A percentile compares a stretch with the other conserved stretches of the same genome.
Conservation (phyloP, 768 basidiomycete species). For the Agaricus sinodeliciosus region DNA sequence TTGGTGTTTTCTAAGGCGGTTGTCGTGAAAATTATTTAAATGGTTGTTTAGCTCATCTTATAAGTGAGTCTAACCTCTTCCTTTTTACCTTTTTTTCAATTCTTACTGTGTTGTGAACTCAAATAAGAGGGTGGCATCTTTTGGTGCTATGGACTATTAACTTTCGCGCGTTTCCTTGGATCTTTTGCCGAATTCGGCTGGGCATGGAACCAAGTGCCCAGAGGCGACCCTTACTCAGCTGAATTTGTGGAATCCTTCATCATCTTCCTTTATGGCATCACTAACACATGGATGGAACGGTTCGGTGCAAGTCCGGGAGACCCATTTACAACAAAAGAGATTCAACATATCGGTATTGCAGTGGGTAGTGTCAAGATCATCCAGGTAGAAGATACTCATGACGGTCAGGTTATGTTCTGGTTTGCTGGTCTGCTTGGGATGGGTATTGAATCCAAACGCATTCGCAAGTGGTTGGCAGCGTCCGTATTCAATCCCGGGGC, state of each 20-base stretch:
- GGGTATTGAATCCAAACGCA: conserved; percentile 73
- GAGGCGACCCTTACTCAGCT: conserved; percentile 45
- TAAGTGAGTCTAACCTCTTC: conserved; percentile 51
- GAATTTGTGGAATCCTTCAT: conserved; percentile 75
- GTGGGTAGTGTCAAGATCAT: conserved; percentile 29
- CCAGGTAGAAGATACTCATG: not conserved
- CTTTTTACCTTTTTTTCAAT: not conserved
- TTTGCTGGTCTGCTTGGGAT: conserved; percentile 90
- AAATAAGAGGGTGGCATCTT: conserved; percentile 84
- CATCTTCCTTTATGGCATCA: conserved; percentile 84
- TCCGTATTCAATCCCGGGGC: conserved; percentile 33
- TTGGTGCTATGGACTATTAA: conserved; percentile 82
- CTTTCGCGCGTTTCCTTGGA: conserved; percentile 93
- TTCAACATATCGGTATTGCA: conserved; percentile 93
- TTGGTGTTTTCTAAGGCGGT: conserved; percentile 38
- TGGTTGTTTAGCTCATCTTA: conserved; percentile 83
- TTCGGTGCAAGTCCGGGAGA: conserved; percentile 77
- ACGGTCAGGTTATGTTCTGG: conserved; percentile 84
- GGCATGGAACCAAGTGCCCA: conserved; percentile 85
- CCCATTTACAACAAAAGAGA: conserved; percentile 84
- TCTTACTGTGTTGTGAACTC: not conserved
- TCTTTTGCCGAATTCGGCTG: conserved; percentile 82
- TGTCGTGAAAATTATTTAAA: conserved; percentile 77
- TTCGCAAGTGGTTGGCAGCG: conserved; percentile 70
- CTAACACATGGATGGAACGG: conserved; percentile 97